Conservation (phyloP, 352 stramenopile species). For the Phytophthora multivora region DNA sequence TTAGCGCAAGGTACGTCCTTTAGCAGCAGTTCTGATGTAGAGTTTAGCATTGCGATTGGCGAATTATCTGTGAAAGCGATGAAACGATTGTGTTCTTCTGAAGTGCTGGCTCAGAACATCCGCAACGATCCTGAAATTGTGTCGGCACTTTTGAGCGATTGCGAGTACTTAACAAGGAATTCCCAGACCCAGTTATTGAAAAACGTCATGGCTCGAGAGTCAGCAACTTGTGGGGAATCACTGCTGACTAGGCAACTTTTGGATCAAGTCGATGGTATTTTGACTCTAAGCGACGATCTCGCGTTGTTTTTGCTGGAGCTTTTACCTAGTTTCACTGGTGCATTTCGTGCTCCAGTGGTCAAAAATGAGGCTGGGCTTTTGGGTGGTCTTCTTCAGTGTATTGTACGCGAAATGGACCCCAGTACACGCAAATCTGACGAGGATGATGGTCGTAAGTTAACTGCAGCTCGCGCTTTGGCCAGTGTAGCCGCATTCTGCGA, state of each 20-base stretch:
- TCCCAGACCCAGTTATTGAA: conserved; percentile 7
- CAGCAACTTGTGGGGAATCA: background rate
- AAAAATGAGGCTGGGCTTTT: background rate
- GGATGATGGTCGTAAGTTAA: background rate
- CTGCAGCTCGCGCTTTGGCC: background rate
- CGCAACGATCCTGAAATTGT: conserved; percentile 5
- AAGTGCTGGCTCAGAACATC: conserved; percentile 3
- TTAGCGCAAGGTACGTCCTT: background rate
- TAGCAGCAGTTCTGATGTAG: background rate
- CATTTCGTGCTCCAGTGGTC: background rate
- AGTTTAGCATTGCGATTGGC: background rate
- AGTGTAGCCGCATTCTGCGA: conserved; percentile 1
- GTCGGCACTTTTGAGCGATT: background rate
- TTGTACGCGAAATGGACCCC: background rate
- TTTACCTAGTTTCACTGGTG: conserved; percentile 3
- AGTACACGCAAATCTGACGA: background rate
- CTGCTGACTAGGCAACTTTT: conserved; percentile 1
- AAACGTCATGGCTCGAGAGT: background rate
- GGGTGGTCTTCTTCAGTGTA: background rate
- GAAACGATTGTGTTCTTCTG: background rate
- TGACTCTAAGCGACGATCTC: background rate
- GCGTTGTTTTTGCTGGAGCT: conserved; percentile 5
- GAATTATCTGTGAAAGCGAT: conserved; percentile 4
- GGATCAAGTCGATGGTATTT: background rate
- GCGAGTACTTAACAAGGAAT: background rate